Evolutionary conservation across 768 basidiomycete genomes (phyloP).

Genomic region (Amylocystis lapponica): DNA sequence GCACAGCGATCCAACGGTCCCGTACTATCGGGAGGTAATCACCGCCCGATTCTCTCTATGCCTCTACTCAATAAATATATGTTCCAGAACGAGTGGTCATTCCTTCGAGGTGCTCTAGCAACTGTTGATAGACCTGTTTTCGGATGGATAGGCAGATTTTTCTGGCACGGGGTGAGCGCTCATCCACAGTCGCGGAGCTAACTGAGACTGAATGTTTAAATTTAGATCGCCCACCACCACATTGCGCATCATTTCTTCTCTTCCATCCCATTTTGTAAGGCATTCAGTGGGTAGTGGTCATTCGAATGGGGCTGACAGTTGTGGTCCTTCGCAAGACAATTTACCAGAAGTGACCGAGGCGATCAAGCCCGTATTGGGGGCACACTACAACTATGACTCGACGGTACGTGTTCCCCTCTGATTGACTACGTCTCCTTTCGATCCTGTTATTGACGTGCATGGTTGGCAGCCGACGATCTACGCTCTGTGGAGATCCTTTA

Average conservation of each 20-base stretch:
- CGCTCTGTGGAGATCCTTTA: constrained; percentile 27
- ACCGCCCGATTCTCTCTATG: not conserved
- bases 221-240: constrained; percentile 27
- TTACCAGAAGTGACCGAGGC: constrained; percentile 23
- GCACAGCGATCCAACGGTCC: constrained; percentile 22
- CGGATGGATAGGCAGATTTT: constrained; percentile 27
- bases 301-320: not conserved
- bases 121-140: constrained; percentile 28
- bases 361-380: constrained; percentile 24
- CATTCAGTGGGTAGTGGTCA: too few species aligned
- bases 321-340: constrained; percentile 16
- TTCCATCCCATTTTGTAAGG: constrained; percentile 16
- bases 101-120: constrained; percentile 24
- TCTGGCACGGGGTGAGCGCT: constrained; percentile 22
- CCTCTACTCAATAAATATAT: not conserved
- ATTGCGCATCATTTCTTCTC: constrained; percentile 29
- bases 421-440: not conserved
- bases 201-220: not conserved
- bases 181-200: not conserved
- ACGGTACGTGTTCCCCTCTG: constrained; percentile 10
- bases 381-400: constrained; percentile 24
- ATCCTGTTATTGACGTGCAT: not conserved
- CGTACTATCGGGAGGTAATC: constrained; percentile 15
- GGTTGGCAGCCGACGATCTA: constrained; percentile 16
- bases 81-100: constrained; percentile 19